Base-by-base conservation (phyloP, 441 rosid genomes). In the Aquilaria agallochum region DNA sequence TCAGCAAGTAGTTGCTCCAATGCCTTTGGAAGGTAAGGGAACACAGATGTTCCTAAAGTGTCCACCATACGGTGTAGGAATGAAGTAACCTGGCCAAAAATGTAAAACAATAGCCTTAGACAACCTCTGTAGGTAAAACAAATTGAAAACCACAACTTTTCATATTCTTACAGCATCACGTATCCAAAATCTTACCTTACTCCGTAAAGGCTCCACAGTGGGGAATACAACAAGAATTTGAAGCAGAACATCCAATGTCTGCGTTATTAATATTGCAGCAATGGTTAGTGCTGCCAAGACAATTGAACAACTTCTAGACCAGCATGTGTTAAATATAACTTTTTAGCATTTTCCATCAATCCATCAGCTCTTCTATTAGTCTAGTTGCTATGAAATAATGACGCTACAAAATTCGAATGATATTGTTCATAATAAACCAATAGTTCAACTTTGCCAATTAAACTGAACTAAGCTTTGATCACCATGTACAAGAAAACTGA, bases 51-150 rank as follows among this genome's bases (percentile, higher is more conserved):
- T 61, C 98, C 98, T 46, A 93, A 79, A 27, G 92, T 88, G 63
- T 93, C 97, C 72, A 90, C 96, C 97, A 93, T 93, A 59, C 97
- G 89, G 80, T 93, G 97, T 48, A 90, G 82, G 76, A 93, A 88
- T 50, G 97, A 88, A 56, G 82, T 78, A 53, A 93, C 92, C 98
- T 93, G 42, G 42, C 7, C 27, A 72, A 60, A 74, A 57, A 59
- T 53, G 71, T 63, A 49, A 60, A 69, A 61, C 50, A 60, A 52
- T 36, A 71, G 65, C 31, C 65, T 70, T 58, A 56, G 63, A 59
- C 62, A 57, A 66, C 15, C 27, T 68, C 48, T 30, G 9, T 44
- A 9, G 42, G 45, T 44, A 47, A 36, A 31, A 52, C 45, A 54
- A 72, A 63, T 54, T 32, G 42, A 15, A 53, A 64, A 36, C 6